Base-by-base conservation (phyloP, 1,284 basidiomycete species). In the Cystobasidium sp. region DNA sequence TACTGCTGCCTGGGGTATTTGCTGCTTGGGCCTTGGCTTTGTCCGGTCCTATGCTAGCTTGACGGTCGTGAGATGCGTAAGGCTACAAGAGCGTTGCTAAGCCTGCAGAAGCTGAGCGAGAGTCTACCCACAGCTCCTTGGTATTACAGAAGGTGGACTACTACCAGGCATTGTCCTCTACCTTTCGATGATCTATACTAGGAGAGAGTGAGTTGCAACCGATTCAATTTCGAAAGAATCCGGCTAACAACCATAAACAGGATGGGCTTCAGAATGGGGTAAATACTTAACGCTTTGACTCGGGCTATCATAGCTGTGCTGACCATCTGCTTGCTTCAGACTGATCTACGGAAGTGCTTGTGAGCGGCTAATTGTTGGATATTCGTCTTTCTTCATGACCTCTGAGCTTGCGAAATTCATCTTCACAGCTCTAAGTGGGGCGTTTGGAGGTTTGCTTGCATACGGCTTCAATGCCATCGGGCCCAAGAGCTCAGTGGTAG, bases 141-240 rank as follows among this genome's bases (percentile, higher is more conserved):
- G 77, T 46, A 68, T 74, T 18, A 77, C 80, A 12, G 80, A 80
- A 64, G 80, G 79, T 7, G 79, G 80, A 18, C 55, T 80, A 20
- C 61, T 81, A 4, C 79, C 80, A 7, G 80, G 80, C 6, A 81
- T 81, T 68, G 78, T 80, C 3, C 68, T 80, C 20, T 79, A 78
- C 65, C 71, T 80, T 14, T 74, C 74, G 24, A 77, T 78, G 75
- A 76, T 76, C 64, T 80, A 80, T 68, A 76, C 75, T 52, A 71
- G 80, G 39, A 75, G 76, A n/a, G 80, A 80, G 63, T 65, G 9
- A 22, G 47, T 61, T 53, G n/a, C n/a, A 18, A 10, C 43, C 18
- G 3, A 63, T 37, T 41, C 10, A 5, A 20, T n/a, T 24, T 24
- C 6, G 12, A 9, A 10, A 18, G 37, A 8, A 8, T 6, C 56